phyloP scores from a whole-genome alignment of 345 rosid genomes.

The Citrus maxima region DNA sequence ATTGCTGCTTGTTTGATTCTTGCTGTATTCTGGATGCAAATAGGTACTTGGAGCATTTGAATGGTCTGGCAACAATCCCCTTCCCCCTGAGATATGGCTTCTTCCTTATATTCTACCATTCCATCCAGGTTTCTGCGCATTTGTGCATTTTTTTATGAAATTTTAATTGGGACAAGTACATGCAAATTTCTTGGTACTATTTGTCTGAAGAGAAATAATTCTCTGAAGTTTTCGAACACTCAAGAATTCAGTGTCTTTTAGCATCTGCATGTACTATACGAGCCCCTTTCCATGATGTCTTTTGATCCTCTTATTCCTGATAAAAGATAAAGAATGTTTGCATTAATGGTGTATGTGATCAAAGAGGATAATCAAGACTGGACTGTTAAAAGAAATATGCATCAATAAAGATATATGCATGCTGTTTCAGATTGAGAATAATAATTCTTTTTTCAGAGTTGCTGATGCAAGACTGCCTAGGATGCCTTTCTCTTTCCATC shows the following conservation, averaged over 20 bases:
- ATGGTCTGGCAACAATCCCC: constrained; percentile 96
- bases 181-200: neutral
- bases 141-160: neutral
- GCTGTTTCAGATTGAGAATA: too few relatives aligned
- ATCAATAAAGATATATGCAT: neutral
- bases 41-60: constrained; percentile 95
- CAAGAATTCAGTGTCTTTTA: neutral
- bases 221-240: neutral
- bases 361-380: neutral
- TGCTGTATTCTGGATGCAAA: constrained; percentile 17
- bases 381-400: neutral
- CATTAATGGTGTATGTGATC: neutral
- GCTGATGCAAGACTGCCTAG: too few relatives aligned
- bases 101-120: constrained; percentile 80
- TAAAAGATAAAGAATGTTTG: neutral
- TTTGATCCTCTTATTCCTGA: neutral
- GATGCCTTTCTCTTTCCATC: neutral
- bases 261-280: neutral
- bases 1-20: constrained; percentile 14
- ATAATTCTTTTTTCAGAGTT: too few relatives aligned
- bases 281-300: neutral
- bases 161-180: neutral
- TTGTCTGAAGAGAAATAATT: neutral
- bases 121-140: constrained; percentile 74
- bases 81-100: constrained; percentile 99